A percentile compares a stretch with the other conserved stretches of the same genome.
Evolutionary conservation across 495 filamentous ascomycete species (phyloP).

Genomic region (Trichoderma orchidacearum): DNA sequence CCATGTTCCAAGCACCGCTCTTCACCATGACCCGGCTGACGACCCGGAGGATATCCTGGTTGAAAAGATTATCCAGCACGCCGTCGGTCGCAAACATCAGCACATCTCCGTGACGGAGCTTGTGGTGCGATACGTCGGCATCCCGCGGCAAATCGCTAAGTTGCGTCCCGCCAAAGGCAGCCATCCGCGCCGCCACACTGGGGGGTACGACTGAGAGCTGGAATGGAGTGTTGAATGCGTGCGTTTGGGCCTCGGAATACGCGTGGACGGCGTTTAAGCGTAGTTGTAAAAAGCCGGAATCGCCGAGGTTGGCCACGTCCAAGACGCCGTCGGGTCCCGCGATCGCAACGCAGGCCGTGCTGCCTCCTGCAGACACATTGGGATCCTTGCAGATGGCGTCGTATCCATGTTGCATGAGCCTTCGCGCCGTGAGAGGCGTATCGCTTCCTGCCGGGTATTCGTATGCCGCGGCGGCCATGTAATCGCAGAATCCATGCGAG

Average conservation of each 20-base stretch:
- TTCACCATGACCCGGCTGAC: conserved; percentile 61
- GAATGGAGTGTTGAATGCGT: conserved; percentile 95
- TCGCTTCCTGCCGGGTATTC: conserved; percentile 18
- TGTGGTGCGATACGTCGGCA: conserved; percentile 62
- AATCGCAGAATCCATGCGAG: conserved; percentile 83
- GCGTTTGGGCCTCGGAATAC: conserved; percentile 75
- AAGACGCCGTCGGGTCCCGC: conserved; percentile 54
- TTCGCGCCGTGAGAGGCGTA: conserved; percentile 41
- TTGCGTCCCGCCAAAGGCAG: conserved; percentile 67
- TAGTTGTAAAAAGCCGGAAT: conserved; percentile 87
- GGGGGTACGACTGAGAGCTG: conserved; percentile 83
- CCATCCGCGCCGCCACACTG: conserved; percentile 58
- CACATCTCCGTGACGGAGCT: conserved; percentile 78
- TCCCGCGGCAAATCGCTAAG: conserved; percentile 73
- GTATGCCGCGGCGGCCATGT: conserved; percentile 68
- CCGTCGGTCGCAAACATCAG: conserved; percentile 87
- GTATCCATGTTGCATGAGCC: conserved; percentile 74
- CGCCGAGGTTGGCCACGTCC: conserved; percentile 88
- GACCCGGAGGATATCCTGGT: conserved; percentile 71
- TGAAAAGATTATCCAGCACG: conserved; percentile 92
- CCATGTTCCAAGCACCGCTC: conserved; percentile 58
- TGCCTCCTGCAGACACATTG: conserved; percentile 65
- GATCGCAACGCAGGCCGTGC: conserved; percentile 77
- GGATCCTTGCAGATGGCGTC: conserved; percentile 62
- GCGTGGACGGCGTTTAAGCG: conserved; percentile 71